Evolutionary conservation across 2,329 filamentous ascomycete genomes (phyloP).

Genomic region (Fusarium armeniacum): DNA sequence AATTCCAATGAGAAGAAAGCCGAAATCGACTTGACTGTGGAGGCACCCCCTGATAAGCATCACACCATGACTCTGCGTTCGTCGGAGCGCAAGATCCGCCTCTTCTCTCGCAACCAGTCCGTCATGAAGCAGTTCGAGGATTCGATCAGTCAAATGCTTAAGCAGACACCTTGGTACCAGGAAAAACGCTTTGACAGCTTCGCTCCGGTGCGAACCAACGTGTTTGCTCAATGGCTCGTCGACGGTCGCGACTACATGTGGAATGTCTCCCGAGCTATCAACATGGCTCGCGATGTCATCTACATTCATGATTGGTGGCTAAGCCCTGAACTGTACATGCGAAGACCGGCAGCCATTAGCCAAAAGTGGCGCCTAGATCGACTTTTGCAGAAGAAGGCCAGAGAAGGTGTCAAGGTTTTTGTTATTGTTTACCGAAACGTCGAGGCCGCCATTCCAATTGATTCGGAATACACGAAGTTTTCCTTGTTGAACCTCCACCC

Average conservation of each 20-base stretch:
- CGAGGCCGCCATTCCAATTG: conserved; percentile 95
- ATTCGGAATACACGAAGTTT: conserved; percentile 98
- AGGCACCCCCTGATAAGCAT: conserved; percentile 68
- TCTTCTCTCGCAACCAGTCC: conserved; percentile 91
- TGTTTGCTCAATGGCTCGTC: conserved; percentile 96
- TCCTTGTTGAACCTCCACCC: conserved; percentile 94
- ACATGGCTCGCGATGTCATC: conserved; percentile 96
- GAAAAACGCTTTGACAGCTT: conserved; percentile 93
- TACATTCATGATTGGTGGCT: conserved; percentile 99
- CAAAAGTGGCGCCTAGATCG: conserved; percentile 98
- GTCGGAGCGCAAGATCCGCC: conserved; percentile 90
- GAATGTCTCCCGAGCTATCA: conserved; percentile 97
- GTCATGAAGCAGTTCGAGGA: conserved; percentile 93
- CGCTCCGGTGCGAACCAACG: conserved; percentile 86
- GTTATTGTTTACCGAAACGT: conserved; percentile 99
- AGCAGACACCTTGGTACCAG: conserved; percentile 84
- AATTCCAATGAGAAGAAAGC: conserved; percentile 71
- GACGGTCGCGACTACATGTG: conserved; percentile 99
- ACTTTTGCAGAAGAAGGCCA: conserved; percentile 91
- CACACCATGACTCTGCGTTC: conserved; percentile 92
- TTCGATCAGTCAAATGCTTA: conserved; percentile 88
- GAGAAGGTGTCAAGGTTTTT: conserved; percentile 96
- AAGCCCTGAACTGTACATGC: conserved; percentile 94
- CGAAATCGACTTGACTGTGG: conserved; percentile 60
- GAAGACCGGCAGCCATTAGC: conserved; percentile 92